Percentiles rank a stretch among this genome's conserved stretches.
phyloP scores from a whole-genome alignment of 345 rosid genomes.

The Lepidium didymum region DNA sequence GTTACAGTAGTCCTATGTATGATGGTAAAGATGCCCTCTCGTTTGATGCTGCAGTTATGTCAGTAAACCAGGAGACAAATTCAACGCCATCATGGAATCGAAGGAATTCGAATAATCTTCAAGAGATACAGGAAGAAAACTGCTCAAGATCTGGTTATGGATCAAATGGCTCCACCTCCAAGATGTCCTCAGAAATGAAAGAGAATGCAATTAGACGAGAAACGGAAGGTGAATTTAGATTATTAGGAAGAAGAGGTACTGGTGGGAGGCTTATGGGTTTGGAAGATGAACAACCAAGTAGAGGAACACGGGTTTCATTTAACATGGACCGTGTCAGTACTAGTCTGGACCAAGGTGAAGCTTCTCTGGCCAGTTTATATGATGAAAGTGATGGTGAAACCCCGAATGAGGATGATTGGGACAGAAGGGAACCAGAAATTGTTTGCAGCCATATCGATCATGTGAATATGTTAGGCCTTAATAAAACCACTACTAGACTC shows the following conservation, averaged over 20 bases:
- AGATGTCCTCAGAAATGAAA: slow-evolving; percentile 45
- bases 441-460: slow-evolving; percentile 73
- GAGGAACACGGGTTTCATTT: slow-evolving; percentile 76
- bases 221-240: slow-evolving; percentile 91
- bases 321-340: slow-evolving; percentile 43
- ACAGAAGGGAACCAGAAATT: slow-evolving; percentile 79
- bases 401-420: slow-evolving; percentile 63
- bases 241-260: slow-evolving; percentile 66
- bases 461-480: slow-evolving; percentile 83
- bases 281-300: slow-evolving; percentile 74
- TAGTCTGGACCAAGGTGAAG: slow-evolving; percentile 53
- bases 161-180: slow-evolving; percentile 47
- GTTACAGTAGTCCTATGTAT: slow-evolving; percentile 63
- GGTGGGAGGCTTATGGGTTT: slow-evolving; percentile 64
- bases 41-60: slow-evolving; percentile 83
- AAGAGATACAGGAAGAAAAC: slow-evolving; percentile 72
- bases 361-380: slow-evolving; percentile 45
- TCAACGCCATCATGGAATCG: slow-evolving; percentile 25
- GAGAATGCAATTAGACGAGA: slow-evolving; percentile 93
- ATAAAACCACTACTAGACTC: slow-evolving; percentile 68
- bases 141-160: slow-evolving; percentile 32
- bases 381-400: slow-evolving; percentile 80
- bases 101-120: not conserved
- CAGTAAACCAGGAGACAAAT: slow-evolving; percentile 68
- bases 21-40: slow-evolving; percentile 68